A percentile compares a stretch with the other conserved stretches of the same genome.
Evolutionary conservation across 148 eudicot species (phyloP).

Genomic region (Rhododendron kiyosumense): DNA sequence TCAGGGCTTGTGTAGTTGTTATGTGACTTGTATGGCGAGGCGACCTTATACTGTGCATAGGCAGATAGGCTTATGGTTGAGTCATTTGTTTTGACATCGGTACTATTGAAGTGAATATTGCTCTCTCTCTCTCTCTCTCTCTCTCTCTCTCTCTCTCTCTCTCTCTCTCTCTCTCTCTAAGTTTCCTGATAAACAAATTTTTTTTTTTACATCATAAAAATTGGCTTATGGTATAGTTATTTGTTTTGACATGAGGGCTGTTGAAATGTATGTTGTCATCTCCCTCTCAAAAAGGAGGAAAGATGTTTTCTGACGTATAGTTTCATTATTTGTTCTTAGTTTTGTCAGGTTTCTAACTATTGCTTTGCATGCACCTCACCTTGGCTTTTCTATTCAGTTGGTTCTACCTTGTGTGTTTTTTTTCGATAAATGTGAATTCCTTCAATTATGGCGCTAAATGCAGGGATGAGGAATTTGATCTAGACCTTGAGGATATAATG

Average conservation of each 20-base stretch:
- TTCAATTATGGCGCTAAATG: constrained; percentile 18
- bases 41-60: not conserved
- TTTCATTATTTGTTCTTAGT: not conserved
- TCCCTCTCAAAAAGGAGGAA: not conserved
- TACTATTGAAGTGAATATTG: not conserved
- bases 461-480: constrained; percentile 84
- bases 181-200: not conserved
- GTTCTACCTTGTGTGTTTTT: not conserved
- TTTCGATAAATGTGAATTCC: not conserved
- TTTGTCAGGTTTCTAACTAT: not conserved
- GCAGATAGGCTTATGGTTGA: not conserved
- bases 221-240: not conserved
- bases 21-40: not conserved
- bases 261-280: not conserved
- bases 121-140: not conserved
- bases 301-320: not conserved
- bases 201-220: not conserved
- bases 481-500: constrained; percentile 97
- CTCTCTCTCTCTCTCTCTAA: not conserved
- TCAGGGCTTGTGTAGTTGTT: not conserved
- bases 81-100: not conserved
- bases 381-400: not conserved
- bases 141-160: not conserved
- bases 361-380: not conserved
- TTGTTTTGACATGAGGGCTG: not conserved